These are phyloP conservation scores for Globisporangium emineosum DNA, from an alignment of 352 stramenopile species.

Conservation along the genomic window DNA sequence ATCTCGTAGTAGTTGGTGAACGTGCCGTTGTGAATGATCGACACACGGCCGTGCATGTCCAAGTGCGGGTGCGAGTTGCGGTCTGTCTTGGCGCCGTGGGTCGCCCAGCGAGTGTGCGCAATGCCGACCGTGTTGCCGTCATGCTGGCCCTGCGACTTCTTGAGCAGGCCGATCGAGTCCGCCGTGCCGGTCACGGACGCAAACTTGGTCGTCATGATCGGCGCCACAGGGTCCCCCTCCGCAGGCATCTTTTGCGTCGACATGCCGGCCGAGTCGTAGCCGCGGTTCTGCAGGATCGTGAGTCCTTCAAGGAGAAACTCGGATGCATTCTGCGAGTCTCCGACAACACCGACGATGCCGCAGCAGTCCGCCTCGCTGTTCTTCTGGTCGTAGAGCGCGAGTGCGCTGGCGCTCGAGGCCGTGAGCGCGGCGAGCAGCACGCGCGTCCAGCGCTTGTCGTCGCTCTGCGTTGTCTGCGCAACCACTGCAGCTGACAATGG, in stretches of 20 bases:
- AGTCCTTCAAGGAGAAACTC: constrained; percentile 84
- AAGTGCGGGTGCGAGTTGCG: constrained; percentile 98
- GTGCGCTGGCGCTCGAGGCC: not conserved
- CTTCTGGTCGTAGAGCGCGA: constrained; percentile 6
- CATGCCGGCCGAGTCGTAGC: constrained; percentile 98
- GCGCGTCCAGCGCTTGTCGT: constrained; percentile 7
- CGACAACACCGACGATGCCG: constrained; percentile 78
- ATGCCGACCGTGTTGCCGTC: constrained; percentile 93
- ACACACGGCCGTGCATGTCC: constrained; percentile 91
- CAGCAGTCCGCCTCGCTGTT: constrained; percentile 47
- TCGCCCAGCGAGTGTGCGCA: constrained; percentile 99
- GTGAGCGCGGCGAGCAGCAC: constrained; percentile 8
- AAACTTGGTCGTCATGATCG: constrained; percentile 93
- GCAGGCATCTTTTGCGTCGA: constrained; percentile 83
- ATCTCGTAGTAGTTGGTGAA: constrained; percentile 97
- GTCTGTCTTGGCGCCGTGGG: constrained; percentile 97
- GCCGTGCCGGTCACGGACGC: constrained; percentile 88
- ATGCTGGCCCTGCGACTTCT: constrained; percentile 71
- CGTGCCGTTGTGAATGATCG: constrained; percentile 99
- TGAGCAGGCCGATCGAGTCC: constrained; percentile 91
- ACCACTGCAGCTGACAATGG: not conserved
- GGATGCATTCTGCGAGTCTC: constrained; percentile 61
- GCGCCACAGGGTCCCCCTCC: constrained; percentile 20
- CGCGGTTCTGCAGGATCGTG: constrained; percentile 92
- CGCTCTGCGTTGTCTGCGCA: not conserved